Conservation (phyloP, 495 filamentous ascomycete genomes). For the Annulohypoxylon nitens region DNA sequence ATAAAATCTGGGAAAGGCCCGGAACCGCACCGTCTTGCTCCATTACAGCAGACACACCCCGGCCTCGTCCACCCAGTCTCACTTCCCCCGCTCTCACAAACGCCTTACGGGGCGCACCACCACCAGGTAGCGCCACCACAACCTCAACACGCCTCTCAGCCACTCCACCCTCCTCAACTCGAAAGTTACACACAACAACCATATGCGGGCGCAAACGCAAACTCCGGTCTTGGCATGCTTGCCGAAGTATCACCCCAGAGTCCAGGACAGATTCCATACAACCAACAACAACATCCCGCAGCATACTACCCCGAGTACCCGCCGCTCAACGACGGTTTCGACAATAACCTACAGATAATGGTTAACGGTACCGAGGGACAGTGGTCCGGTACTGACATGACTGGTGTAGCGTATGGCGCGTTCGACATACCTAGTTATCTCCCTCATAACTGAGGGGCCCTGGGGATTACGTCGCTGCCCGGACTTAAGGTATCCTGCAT, state of each 20-base stretch:
- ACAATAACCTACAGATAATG: constrained; percentile 51
- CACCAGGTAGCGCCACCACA: constrained; percentile 28
- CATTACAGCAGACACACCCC: constrained; percentile 41
- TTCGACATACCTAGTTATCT: constrained; percentile 45
- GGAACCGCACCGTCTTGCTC: constrained; percentile 46
- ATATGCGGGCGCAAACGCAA: constrained; percentile 13
- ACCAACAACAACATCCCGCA: constrained; percentile 29
- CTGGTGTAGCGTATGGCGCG: constrained; percentile 41
- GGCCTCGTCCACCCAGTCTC: constrained; percentile 45
- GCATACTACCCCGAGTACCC: constrained; percentile 44
- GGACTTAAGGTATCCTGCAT: not conserved
- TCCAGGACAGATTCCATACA: constrained; percentile 33
- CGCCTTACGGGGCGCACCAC: constrained; percentile 40
- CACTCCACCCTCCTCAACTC: constrained; percentile 21
- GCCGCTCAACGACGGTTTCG: constrained; percentile 52
- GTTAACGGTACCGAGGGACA: constrained; percentile 46
- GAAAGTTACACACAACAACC: constrained; percentile 36
- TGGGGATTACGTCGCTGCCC: not conserved
- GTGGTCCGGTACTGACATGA: constrained; percentile 40
- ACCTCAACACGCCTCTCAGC: constrained; percentile 6
- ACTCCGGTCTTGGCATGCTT: constrained; percentile 40
- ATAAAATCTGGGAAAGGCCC: constrained; percentile 17
- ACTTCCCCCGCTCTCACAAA: constrained; percentile 48
- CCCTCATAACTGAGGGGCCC: constrained; percentile 4
- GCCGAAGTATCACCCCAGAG: constrained; percentile 41